Percentiles rank a stretch among this genome's conserved stretches.
Conservation (phyloP, 2,329 filamentous ascomycete species). For the Cytospora schulzeri region DNA sequence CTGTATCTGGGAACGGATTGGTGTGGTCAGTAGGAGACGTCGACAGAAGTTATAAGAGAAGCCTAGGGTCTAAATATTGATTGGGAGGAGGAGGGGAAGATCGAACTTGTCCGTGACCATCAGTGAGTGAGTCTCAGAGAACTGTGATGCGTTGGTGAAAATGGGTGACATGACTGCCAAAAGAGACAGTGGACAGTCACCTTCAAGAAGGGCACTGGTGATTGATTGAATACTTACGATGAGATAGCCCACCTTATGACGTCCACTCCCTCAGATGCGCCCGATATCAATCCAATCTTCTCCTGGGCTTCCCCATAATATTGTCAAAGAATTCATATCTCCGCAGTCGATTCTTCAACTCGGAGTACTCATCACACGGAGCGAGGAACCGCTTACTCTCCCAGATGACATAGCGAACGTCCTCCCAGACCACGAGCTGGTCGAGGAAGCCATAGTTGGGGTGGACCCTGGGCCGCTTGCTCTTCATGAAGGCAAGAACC, state of each 20-base stretch:
- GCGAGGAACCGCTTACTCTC: neutral
- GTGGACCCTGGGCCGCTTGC: slow-evolving; percentile 22
- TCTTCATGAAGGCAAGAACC: slow-evolving; percentile 24
- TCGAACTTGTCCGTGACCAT: neutral
- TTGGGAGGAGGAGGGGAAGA: no score
- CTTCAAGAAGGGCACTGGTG: neutral
- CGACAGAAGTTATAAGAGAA: neutral
- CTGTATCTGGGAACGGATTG: no score
- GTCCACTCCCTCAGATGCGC: neutral
- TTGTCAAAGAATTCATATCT: neutral
- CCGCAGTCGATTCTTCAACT: neutral
- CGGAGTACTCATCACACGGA: neutral
- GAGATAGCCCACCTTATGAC: no score
- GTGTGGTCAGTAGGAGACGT: neutral
- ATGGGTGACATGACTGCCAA: neutral
- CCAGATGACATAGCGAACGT: slow-evolving; percentile 30
- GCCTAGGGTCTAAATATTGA: no score
- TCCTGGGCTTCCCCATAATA: neutral
- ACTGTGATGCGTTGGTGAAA: neutral
- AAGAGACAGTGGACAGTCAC: neutral
- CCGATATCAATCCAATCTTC: neutral
- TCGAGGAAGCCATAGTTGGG: slow-evolving; percentile 31
- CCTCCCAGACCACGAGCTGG: slow-evolving; percentile 32
- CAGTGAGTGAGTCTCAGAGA: neutral
- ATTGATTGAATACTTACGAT: neutral